Evolutionary conservation across 176 grass and related monocot species (phyloP), one percentile per base, ranked within the genome.

Genomic region (Musa schizocarpa): DNA sequence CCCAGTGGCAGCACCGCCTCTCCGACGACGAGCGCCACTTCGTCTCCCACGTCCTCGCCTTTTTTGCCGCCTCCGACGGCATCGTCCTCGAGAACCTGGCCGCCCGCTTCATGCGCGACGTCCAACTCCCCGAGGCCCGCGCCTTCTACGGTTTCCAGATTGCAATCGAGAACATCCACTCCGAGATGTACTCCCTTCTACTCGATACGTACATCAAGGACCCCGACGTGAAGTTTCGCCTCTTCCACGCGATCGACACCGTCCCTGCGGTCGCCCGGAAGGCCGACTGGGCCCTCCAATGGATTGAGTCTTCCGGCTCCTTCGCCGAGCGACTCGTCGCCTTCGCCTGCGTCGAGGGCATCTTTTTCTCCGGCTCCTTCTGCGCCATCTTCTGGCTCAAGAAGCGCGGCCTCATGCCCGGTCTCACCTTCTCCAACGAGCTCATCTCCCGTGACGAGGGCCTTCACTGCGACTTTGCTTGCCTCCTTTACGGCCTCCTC

Each of bases 381-480:
- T 96, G 90, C 78, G 76, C 93, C 58, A 96, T 96, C 69, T 96
- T 96, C 81, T 96, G 93, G 93, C 89, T 96, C 70, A 96, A 96
- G 83, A 96, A 96, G 83, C 85, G 90, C 0, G 90, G 93, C 0
- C 87, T 96, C 56, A 96, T 96, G 93, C 93, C 93, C 6, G 90
- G 93, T 8, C 82, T 96, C 65, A 96, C 93, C 71, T 96, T 96
- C 81, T 96, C 93, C 76, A 96, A 96, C 54, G 93, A 96, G 86
- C 89, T 96, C 85, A 96, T 96, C 78, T 96, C 93, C 50, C 93
- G 89, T 67, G 93, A 96, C 86, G 93, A 96, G 63, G 93, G 89
- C 9, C 85, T 96, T 27, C 93, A 96, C 87, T 96, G 93, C 65
- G 93, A 96, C 76, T 96, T 96, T 74, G 93, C 89, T 0, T 96